Conservation (phyloP, 768 basidiomycete species). For the Pleurotus salmoneostramineus region DNA sequence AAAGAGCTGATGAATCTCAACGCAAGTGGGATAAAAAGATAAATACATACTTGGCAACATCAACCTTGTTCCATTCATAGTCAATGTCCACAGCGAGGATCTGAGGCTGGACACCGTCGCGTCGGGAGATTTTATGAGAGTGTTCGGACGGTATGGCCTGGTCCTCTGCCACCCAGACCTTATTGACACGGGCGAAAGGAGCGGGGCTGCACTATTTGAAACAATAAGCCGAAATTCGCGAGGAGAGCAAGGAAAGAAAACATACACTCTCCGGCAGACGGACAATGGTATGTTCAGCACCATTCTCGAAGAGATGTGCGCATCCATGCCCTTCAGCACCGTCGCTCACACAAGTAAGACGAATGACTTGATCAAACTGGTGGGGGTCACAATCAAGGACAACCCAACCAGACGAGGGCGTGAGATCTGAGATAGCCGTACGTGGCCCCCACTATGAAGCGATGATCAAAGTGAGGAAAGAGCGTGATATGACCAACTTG, state of each 20-base stretch:
- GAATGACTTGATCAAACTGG: neutral
- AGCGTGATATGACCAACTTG: neutral
- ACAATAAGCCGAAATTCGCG: neutral
- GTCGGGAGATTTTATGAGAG: neutral
- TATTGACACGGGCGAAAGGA: neutral
- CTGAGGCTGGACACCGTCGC: neutral
- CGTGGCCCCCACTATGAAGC: neutral
- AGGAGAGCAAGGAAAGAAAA: neutral
- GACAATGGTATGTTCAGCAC: neutral
- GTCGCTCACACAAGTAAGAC: neutral
- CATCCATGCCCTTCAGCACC: neutral
- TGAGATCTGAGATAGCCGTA: neutral
- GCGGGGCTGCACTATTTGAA: neutral
- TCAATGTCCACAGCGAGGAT: neutral
- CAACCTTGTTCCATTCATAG: neutral
- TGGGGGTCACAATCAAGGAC: neutral
- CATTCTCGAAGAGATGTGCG: neutral
- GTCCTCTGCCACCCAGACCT: neutral
- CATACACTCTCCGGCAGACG: neutral
- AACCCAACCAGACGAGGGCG: neutral
- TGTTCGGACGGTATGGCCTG: neutral
- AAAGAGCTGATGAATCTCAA: neutral
- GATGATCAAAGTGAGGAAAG: neutral
- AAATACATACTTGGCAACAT: neutral
- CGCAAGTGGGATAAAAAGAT: neutral